Evolutionary conservation across 2,329 filamentous ascomycete genomes (phyloP).

Genomic region (Cercospora beticola): DNA sequence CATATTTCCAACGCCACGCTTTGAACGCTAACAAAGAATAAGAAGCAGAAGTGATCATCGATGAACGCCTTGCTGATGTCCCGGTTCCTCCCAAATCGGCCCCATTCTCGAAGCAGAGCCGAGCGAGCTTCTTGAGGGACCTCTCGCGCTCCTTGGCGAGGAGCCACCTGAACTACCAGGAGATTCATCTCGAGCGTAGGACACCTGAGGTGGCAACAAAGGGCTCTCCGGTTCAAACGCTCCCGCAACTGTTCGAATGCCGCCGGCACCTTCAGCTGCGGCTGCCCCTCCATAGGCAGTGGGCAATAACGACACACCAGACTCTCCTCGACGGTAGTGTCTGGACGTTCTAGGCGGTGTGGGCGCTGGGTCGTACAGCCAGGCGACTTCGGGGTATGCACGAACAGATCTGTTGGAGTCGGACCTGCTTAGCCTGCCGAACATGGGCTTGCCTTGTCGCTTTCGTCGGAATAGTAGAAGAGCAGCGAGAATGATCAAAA

Average conservation of each 20-base stretch:
- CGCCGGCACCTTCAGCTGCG: background rate
- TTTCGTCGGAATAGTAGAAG: conserved; percentile 21
- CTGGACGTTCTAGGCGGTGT: conserved; percentile 20
- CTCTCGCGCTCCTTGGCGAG: background rate
- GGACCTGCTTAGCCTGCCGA: conserved; percentile 6
- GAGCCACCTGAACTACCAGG: conserved; percentile 15
- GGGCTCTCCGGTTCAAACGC: conserved; percentile 18
- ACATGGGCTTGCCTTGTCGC: conserved; percentile 21
- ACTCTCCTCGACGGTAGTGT: conserved; percentile 1
- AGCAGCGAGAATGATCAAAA: conserved; percentile 21
- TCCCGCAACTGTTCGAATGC: background rate
- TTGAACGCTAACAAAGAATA: conserved; percentile 17
- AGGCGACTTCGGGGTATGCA: conserved; percentile 29
- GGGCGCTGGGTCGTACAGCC: conserved; percentile 29
- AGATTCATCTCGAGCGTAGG: conserved; percentile 10
- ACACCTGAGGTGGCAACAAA: conserved; percentile 17
- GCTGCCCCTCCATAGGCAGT: conserved; percentile 4
- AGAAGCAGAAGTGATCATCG: background rate
- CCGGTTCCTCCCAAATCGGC: conserved; percentile 15
- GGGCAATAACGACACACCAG: background rate
- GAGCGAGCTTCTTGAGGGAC: conserved; percentile 18
- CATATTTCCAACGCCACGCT: conserved; percentile 16
- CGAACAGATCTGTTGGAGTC: conserved; percentile 16
- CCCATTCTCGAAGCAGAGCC: conserved; percentile 16
- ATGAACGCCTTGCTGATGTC: background rate